These are phyloP conservation scores for Xylaria sp. DNA, from an alignment of 2,329 filamentous ascomycete species.

Conservation along the genomic window DNA sequence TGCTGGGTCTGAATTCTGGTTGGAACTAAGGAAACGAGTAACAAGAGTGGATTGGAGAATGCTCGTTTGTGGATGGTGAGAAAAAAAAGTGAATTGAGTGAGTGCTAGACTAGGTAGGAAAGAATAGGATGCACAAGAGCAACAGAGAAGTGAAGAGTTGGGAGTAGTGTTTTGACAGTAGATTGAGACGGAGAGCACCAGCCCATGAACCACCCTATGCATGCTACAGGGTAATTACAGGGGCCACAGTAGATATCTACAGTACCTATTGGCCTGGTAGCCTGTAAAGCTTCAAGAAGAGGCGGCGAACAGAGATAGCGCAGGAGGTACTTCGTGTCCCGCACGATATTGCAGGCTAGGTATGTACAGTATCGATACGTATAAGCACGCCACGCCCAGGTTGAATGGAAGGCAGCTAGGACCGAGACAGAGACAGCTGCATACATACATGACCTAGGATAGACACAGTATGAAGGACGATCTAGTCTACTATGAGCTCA, in stretches of 20 bases:
- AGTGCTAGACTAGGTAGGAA: constrained; percentile 18
- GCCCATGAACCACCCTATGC: neutral
- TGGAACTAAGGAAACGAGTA: constrained; percentile 10
- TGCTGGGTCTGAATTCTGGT: constrained; percentile 11
- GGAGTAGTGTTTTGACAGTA: constrained; percentile 30
- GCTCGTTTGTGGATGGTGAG: constrained; percentile 30
- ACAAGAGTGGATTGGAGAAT: constrained; percentile 34
- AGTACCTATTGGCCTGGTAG: neutral
- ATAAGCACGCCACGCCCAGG: neutral
- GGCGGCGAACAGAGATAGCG: neutral
- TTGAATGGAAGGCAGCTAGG: neutral
- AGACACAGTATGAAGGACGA: too few relatives aligned
- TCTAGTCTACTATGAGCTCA: too few relatives aligned
- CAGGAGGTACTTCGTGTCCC: neutral
- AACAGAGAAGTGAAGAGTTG: constrained; percentile 31
- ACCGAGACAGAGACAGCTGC: neutral
- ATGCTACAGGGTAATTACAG: neutral
- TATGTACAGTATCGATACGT: neutral
- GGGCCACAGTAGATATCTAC: constrained; percentile 2
- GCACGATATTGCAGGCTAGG: neutral
- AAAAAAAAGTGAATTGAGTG: constrained; percentile 31
- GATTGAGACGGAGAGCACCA: neutral
- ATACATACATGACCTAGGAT: too few relatives aligned
- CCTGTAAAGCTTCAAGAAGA: neutral
- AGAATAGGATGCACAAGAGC: constrained; percentile 38